Evolutionary conservation across 371 early-diverging fungal genomes (phyloP).

Genomic region (Actinomortierella wolfii): DNA sequence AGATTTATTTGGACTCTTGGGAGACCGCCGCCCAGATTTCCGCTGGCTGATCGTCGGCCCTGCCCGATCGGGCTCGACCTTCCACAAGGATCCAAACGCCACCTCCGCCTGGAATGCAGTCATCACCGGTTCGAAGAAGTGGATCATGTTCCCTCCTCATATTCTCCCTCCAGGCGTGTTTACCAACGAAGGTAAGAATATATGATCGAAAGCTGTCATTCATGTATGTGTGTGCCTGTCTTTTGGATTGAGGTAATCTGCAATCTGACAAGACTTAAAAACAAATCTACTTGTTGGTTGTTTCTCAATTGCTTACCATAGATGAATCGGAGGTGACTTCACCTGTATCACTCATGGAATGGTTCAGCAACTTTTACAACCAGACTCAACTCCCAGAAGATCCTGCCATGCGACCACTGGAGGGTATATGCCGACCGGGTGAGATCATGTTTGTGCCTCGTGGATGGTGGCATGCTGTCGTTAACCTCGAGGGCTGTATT

Average conservation of each 20-base stretch:
- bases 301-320: not conserved
- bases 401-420: conserved; percentile 49
- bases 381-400: conserved; percentile 42
- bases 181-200: conserved; percentile 48
- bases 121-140: conserved; percentile 63
- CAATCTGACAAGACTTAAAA: too few species aligned
- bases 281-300: not conserved
- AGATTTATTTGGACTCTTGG: conserved; percentile 62
- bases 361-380: conserved; percentile 56
- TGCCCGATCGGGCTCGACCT: conserved; percentile 62
- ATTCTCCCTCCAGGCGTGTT: conserved; percentile 71
- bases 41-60: conserved; percentile 79
- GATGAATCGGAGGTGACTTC: conserved; percentile 73
- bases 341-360: conserved; percentile 70
- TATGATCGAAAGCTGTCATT: too few species aligned
- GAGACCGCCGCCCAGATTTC: conserved; percentile 62
- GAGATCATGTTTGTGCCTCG: conserved; percentile 72
- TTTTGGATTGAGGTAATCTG: too few species aligned
- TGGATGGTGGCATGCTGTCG: conserved; percentile 80
- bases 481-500: conserved; percentile 68
- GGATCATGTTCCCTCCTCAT: conserved; percentile 69
- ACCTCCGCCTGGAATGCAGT: conserved; percentile 78
- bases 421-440: conserved; percentile 64
- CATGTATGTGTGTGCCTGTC: too few species aligned
- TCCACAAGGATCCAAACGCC: conserved; percentile 73